These are phyloP conservation scores for Cryphonectria parasitica DNA, from an alignment of 2,329 filamentous ascomycete genomes.

Conservation along the genomic window DNA sequence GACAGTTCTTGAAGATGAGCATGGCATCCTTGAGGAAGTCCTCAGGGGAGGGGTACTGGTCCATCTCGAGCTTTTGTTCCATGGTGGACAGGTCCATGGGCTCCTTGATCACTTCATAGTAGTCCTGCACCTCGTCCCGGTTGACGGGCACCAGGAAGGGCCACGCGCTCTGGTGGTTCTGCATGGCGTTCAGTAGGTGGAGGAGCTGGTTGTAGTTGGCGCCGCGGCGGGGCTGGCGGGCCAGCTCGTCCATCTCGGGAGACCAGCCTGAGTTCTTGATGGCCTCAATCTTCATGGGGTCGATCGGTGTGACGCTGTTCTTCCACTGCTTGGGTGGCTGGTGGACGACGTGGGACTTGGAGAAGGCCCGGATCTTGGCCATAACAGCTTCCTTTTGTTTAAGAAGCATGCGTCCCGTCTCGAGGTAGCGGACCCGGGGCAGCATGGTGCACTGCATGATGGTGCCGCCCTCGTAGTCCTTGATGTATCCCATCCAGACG, in stretches of 20 bases:
- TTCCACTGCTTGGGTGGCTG: constrained; percentile 85
- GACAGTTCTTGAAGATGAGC: constrained; percentile 92
- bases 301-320: constrained; percentile 72
- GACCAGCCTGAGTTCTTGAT: constrained; percentile 95
- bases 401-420: constrained; percentile 88
- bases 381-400: constrained; percentile 97
- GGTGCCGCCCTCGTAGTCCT: constrained; percentile 97
- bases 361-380: constrained; percentile 92
- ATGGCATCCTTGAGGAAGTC: constrained; percentile 90
- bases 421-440: constrained; percentile 90
- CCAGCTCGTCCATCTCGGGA: constrained; percentile 95
- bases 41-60: constrained; percentile 87
- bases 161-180: constrained; percentile 93
- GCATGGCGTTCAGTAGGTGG: constrained; percentile 90
- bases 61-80: constrained; percentile 92
- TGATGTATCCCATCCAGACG: constrained; percentile 99
- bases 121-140: constrained; percentile 95
- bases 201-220: constrained; percentile 95
- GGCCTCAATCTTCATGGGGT: constrained; percentile 83
- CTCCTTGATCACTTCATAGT: constrained; percentile 97
- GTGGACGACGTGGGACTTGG: constrained; percentile 86
- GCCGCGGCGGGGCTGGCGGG: constrained; percentile 90
- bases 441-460: constrained; percentile 99
- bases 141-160: constrained; percentile 94
- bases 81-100: constrained; percentile 97